Percentiles rank a stretch among this genome's conserved stretches.
phyloP scores from a whole-genome alignment of 345 rosid genomes.

The Syzygium aqueum region DNA sequence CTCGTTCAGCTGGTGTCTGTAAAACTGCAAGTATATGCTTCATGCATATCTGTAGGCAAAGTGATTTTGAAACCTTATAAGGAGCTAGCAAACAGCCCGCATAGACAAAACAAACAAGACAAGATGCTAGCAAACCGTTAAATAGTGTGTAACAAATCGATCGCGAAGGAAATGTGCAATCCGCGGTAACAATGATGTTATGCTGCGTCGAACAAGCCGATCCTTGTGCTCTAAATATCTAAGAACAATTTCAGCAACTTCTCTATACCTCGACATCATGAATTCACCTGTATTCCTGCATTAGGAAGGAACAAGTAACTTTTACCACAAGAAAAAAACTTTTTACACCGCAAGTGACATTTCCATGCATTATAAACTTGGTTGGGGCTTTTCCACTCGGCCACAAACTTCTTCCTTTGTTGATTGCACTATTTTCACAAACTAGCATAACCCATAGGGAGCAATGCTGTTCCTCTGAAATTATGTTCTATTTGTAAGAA shows the following conservation, averaged over 20 bases:
- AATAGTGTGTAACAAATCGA: slow-evolving; percentile 89
- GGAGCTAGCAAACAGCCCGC: background rate
- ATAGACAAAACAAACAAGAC: background rate
- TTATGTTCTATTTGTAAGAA: background rate
- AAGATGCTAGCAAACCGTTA: slow-evolving; percentile 45
- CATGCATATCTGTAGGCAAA: slow-evolving; percentile 85
- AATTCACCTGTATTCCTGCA: slow-evolving; percentile 98
- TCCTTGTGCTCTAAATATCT: slow-evolving; percentile 89
- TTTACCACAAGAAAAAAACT: background rate
- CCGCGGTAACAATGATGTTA: slow-evolving; percentile 95
- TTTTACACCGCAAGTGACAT: background rate
- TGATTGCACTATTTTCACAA: background rate
- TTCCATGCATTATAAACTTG: background rate
- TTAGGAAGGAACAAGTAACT: background rate
- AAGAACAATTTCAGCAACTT: slow-evolving; percentile 97
- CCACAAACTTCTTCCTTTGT: background rate
- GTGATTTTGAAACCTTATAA: background rate
- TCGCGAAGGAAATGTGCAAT: slow-evolving; percentile 98
- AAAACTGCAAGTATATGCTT: slow-evolving; percentile 83
- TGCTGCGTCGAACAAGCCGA: slow-evolving; percentile 98
- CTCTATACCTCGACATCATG: slow-evolving; percentile 99
- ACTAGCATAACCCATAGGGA: background rate
- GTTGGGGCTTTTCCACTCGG: background rate
- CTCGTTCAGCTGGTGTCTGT: slow-evolving; percentile 82
- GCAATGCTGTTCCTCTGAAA: background rate